Percentiles rank a stretch among this genome's conserved stretches.
phyloP scores from a whole-genome alignment of 2,329 filamentous ascomycete species.

The Fusarium sarcochroum region DNA sequence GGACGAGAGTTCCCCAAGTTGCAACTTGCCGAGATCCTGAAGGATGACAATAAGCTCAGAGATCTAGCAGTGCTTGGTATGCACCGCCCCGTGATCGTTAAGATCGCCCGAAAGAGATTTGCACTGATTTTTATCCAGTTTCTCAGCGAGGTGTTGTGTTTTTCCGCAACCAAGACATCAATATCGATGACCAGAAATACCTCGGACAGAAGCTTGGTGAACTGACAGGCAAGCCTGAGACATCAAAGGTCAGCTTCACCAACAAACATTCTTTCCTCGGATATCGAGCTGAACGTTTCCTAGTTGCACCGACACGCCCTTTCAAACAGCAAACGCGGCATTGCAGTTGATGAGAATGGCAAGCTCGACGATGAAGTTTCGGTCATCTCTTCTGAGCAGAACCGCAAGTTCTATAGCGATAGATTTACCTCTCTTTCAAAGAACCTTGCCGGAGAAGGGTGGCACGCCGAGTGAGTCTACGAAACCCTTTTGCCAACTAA shows the following conservation, averaged over 20 bases:
- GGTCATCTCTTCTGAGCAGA: slow-evolving; percentile 19
- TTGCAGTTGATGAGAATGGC: slow-evolving; percentile 26
- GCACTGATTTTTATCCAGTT: too few relatives aligned
- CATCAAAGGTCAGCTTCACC: background rate
- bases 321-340: slow-evolving; percentile 29
- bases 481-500: background rate
- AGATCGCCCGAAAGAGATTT: too few relatives aligned
- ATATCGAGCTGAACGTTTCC: background rate
- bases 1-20: too few relatives aligned
- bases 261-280: background rate
- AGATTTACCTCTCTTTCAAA: slow-evolving; percentile 18
- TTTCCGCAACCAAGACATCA: too few relatives aligned
- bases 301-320: slow-evolving; percentile 28
- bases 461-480: slow-evolving; percentile 30
- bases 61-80: too few relatives aligned
- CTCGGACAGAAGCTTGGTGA: too few relatives aligned
- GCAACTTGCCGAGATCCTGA: too few relatives aligned
- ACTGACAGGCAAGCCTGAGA: too few relatives aligned
- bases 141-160: too few relatives aligned
- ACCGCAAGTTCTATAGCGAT: slow-evolving; percentile 31
- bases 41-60: too few relatives aligned
- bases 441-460: slow-evolving; percentile 23
- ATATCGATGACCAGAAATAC: too few relatives aligned
- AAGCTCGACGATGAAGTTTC: slow-evolving; percentile 33
- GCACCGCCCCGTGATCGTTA: too few relatives aligned